Conservation (phyloP, 306 rosid genomes). For the Canavalia ensiformis region DNA sequence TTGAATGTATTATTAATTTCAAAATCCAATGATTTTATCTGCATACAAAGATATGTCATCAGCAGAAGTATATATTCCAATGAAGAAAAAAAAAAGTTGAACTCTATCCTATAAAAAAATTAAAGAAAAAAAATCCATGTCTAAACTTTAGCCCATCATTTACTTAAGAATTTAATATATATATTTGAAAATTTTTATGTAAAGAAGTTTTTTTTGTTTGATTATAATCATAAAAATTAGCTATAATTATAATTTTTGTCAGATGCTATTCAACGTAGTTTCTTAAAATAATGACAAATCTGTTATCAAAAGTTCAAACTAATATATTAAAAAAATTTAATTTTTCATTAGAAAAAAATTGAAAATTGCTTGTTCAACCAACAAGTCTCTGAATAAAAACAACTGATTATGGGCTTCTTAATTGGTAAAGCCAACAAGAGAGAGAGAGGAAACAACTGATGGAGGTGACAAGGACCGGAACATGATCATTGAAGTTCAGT, state of each 20-base stretch:
- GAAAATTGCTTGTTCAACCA: slow-evolving; percentile 1
- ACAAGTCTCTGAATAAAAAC: slow-evolving; percentile 14
- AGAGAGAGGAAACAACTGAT: not conserved
- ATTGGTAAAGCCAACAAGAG: not conserved
- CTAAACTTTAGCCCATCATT: not conserved
- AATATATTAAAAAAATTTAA: too few species aligned
- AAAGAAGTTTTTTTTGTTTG: too few species aligned
- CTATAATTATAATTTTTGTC: too few species aligned
- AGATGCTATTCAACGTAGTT: too few species aligned
- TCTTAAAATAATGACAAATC: too few species aligned
- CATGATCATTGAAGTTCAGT: not conserved
- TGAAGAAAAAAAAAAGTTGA: not conserved
- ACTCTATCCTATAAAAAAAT: not conserved
- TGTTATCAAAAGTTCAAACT: too few species aligned
- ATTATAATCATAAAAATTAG: too few species aligned
- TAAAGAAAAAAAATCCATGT: not conserved
- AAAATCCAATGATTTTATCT: slow-evolving; percentile 44
- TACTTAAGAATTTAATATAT: too few species aligned
- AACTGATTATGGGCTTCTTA: not conserved
- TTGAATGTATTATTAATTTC: slow-evolving; percentile 17
- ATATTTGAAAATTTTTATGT: too few species aligned
- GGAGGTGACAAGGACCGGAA: not conserved
- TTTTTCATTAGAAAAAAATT: too few species aligned
- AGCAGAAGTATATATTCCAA: slow-evolving; percentile 41
- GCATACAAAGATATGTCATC: slow-evolving; percentile 26